Conservation (phyloP, 305 asterid genomes). For the Solanum hybrid region DNA sequence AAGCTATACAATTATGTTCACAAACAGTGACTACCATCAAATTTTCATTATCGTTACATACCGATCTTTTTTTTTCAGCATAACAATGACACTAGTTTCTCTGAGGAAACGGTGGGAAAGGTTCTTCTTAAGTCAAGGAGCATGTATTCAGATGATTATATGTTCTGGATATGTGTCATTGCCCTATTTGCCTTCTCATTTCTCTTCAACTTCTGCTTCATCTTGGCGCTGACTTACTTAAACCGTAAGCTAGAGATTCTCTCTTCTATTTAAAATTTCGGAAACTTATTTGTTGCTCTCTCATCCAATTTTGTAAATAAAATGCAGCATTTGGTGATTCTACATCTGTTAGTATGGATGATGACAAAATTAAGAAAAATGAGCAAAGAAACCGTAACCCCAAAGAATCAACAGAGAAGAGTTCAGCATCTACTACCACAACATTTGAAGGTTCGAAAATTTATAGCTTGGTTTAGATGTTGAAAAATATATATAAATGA, state of each 20-base stretch:
- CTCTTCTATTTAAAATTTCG: background rate
- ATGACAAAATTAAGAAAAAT: constrained; percentile 24
- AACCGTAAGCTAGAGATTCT: constrained; percentile 44
- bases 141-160: constrained; percentile 63
- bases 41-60: background rate
- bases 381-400: background rate
- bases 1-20: constrained; percentile 19
- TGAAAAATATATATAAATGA: background rate
- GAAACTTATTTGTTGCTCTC: constrained; percentile 12
- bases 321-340: constrained; percentile 69
- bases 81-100: constrained; percentile 38
- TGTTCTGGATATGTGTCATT: constrained; percentile 69
- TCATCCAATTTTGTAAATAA: constrained; percentile 12
- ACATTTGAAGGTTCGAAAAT: constrained; percentile 25
- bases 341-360: constrained; percentile 35
- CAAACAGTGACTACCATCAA: background rate
- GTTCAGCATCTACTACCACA: constrained; percentile 28
- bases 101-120: constrained; percentile 66
- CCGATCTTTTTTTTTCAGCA: constrained; percentile 29
- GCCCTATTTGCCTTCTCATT: constrained; percentile 75
- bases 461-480: background rate
- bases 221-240: constrained; percentile 52
- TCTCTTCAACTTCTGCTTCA: constrained; percentile 67
- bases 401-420: constrained; percentile 7
- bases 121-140: constrained; percentile 81